A percentile compares a stretch with the other conserved stretches of the same genome.
These are phyloP conservation scores for Fagus sylvatica DNA, from an alignment of 306 rosid genomes.

Conservation along the genomic window DNA sequence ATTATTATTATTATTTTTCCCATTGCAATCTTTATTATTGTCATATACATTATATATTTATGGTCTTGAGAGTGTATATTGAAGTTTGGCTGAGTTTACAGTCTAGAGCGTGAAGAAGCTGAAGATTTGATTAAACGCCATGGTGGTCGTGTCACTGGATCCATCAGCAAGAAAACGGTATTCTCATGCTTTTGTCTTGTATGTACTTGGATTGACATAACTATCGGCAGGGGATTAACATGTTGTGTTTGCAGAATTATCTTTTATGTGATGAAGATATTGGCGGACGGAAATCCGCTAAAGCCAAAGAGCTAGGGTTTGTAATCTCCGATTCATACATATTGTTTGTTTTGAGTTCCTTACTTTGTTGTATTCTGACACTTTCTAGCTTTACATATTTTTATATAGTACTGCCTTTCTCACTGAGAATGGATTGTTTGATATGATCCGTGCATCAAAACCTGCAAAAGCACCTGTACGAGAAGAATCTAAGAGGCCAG, in stretches of 20 bases:
- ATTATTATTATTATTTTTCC: background rate
- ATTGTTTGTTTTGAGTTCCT: constrained; percentile 15
- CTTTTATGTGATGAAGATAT: constrained; percentile 95
- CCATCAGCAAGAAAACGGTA: constrained; percentile 96
- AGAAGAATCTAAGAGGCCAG: constrained; percentile 46
- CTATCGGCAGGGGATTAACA: constrained; percentile 22
- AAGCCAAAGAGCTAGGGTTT: constrained; percentile 96
- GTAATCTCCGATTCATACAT: constrained; percentile 31
- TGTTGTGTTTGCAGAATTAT: constrained; percentile 67
- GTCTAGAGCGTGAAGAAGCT: constrained; percentile 98
- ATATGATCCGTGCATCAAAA: constrained; percentile 62
- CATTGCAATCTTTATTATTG: background rate
- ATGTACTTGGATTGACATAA: constrained; percentile 21
- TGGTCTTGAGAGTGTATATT: constrained; percentile 25
- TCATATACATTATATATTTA: background rate
- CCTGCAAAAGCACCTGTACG: constrained; percentile 46
- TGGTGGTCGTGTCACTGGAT: constrained; percentile 93
- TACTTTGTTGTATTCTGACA: constrained; percentile 4
- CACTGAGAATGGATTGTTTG: constrained; percentile 93
- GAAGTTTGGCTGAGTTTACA: constrained; percentile 29
- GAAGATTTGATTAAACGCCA: constrained; percentile 96
- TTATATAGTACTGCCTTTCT: constrained; percentile 68
- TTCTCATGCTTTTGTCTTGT: constrained; percentile 24
- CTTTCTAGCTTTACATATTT: constrained; percentile 12
- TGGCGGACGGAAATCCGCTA: constrained; percentile 84